Conservation (phyloP, 148 eudicot species). For the Dysphania ambrosioides region DNA sequence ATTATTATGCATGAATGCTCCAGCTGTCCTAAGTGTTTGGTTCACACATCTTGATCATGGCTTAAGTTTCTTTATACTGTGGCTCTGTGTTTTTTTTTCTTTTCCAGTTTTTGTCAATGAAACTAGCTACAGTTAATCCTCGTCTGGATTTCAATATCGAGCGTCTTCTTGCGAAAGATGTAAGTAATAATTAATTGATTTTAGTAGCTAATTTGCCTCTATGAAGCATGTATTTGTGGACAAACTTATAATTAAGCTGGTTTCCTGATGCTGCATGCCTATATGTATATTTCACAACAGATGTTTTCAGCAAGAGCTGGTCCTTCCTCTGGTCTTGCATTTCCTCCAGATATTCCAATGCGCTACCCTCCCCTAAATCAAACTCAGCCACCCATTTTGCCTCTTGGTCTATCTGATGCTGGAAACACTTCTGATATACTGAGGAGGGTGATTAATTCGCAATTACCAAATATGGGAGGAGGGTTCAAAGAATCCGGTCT, state of each 20-base stretch:
- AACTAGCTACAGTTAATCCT: slow-evolving; percentile 95
- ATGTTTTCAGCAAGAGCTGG: slow-evolving; percentile 60
- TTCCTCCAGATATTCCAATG: slow-evolving; percentile 58
- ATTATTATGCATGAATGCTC: not conserved
- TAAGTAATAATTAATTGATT: slow-evolving; percentile 30
- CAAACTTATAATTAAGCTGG: not conserved
- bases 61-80: not conserved
- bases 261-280: not conserved
- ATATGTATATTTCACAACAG: slow-evolving; percentile 28
- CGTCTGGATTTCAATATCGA: slow-evolving; percentile 71
- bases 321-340: slow-evolving; percentile 57
- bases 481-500: slow-evolving; percentile 56
- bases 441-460: slow-evolving; percentile 56
- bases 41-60: not conserved
- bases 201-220: not conserved
- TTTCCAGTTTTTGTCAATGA: slow-evolving; percentile 94
- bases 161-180: slow-evolving; percentile 81
- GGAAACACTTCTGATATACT: slow-evolving; percentile 57
- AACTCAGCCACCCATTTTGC: slow-evolving; percentile 48
- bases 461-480: slow-evolving; percentile 37
- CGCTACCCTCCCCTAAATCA: slow-evolving; percentile 54
- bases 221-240: not conserved
- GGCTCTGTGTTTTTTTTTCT: not conserved
- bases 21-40: not conserved
- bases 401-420: slow-evolving; percentile 45